These are phyloP conservation scores for Dioscorea zingiberensis DNA, from an alignment of 106 monocot genomes.

Conservation along the genomic window DNA sequence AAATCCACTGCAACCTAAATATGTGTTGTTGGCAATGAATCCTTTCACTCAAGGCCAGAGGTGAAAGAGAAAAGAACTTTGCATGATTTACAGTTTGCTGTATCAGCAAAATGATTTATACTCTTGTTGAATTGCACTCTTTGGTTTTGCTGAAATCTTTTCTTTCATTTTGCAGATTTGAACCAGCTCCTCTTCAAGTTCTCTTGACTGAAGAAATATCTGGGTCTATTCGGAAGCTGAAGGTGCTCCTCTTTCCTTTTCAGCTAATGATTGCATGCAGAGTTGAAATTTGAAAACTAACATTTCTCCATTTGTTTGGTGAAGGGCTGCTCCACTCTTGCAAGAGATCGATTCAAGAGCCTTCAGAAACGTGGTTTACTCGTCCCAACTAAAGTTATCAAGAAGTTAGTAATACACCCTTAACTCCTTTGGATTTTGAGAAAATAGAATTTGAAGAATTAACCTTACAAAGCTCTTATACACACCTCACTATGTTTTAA, in stretches of 20 bases:
- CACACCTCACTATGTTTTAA: too few relatives aligned
- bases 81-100: neutral
- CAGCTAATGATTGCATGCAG: neutral
- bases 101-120: too few relatives aligned
- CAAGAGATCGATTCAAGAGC: conserved; percentile 68
- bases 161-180: conserved; percentile 49
- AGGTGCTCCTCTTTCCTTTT: conserved; percentile 27
- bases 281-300: neutral
- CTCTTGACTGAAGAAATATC: conserved; percentile 90
- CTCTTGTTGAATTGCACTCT: neutral
- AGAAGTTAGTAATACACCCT: conserved; percentile 13
- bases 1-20: too few relatives aligned
- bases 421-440: too few relatives aligned
- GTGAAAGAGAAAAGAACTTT: neutral
- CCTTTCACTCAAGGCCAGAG: too few relatives aligned
- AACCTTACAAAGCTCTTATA: too few relatives aligned
- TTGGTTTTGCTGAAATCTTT: neutral
- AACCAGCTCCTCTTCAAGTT: conserved; percentile 83
- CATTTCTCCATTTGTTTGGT: neutral
- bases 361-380: conserved; percentile 62
- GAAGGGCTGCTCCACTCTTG: conserved; percentile 67
- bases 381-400: conserved; percentile 31
- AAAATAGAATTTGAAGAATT: too few relatives aligned
- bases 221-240: conserved; percentile 90
- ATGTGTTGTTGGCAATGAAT: too few relatives aligned